phyloP scores from a whole-genome alignment of 139 green algal species.

The Edaphochlamys debaryana region DNA sequence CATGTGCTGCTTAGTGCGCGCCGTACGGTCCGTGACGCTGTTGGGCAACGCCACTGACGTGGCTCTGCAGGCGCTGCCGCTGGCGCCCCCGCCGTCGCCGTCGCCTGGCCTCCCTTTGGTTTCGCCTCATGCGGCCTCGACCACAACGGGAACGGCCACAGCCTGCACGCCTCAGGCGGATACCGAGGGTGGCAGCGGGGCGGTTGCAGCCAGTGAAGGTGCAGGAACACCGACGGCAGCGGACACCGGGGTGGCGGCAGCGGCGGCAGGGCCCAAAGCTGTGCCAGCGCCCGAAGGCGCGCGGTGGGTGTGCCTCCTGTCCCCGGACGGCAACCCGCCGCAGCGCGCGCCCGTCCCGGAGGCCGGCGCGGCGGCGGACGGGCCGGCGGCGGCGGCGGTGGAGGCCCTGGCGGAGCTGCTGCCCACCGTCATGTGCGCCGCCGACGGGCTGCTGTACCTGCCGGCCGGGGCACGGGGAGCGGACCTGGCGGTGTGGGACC shows the following conservation, averaged over 20 bases:
- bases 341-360: not conserved
- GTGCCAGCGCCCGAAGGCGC: not conserved
- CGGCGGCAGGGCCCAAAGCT: too few species aligned
- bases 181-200: not conserved
- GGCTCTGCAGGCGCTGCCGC: not conserved
- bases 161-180: too few species aligned
- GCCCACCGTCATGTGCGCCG: conserved; percentile 25
- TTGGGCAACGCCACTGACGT: not conserved
- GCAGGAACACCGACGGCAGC: not conserved
- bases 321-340: not conserved
- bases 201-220: not conserved
- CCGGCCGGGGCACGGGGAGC: conserved; percentile 9
- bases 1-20: not conserved
- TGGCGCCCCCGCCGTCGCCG: too few species aligned
- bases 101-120: too few species aligned
- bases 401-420: not conserved
- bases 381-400: not conserved
- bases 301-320: conserved; percentile 14
- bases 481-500: conserved; percentile 20
- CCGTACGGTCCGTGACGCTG: not conserved
- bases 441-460: conserved; percentile 24
- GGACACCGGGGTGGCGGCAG: not conserved
- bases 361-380: not conserved
- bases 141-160: too few species aligned
- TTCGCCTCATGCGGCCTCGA: too few species aligned